A percentile compares a stretch with the other conserved stretches of the same genome.
Evolutionary conservation across 1,284 basidiomycete genomes (phyloP).

Genomic region (Apiotrichum montevideense): DNA sequence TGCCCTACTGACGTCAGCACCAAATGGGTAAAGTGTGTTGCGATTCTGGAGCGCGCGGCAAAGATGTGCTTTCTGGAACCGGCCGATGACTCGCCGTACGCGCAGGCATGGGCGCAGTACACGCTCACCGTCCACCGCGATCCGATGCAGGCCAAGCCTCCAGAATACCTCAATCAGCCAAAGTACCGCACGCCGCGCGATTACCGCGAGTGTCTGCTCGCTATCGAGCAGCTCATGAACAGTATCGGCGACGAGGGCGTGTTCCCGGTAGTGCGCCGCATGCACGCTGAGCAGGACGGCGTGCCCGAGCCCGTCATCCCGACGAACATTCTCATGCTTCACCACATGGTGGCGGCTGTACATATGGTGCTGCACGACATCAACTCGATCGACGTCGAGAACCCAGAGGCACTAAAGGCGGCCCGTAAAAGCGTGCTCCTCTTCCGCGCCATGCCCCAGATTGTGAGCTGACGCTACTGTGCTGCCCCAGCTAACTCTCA

Average conservation of each 20-base stretch:
- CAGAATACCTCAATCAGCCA: slow-evolving; percentile 35
- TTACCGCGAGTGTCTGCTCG: slow-evolving; percentile 31
- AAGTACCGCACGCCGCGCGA: slow-evolving; percentile 34
- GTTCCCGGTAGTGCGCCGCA: slow-evolving; percentile 27
- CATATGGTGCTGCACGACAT: slow-evolving; percentile 40
- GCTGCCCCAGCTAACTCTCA: slow-evolving; percentile 1
- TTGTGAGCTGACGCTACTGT: slow-evolving; percentile 21
- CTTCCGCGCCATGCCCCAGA: slow-evolving; percentile 26
- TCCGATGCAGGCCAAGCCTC: slow-evolving; percentile 20
- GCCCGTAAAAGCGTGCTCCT: slow-evolving; percentile 31
- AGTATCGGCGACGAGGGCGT: slow-evolving; percentile 36
- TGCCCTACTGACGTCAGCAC: not conserved
- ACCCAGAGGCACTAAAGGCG: slow-evolving; percentile 30
- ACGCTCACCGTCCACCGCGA: slow-evolving; percentile 13
- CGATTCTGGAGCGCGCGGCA: slow-evolving; percentile 35
- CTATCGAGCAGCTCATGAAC: slow-evolving; percentile 23
- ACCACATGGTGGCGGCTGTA: slow-evolving; percentile 34
- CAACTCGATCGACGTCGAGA: slow-evolving; percentile 36
- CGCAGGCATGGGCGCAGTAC: slow-evolving; percentile 28
- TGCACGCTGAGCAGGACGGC: slow-evolving; percentile 31
- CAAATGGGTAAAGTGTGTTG: slow-evolving; percentile 31
- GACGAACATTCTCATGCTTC: slow-evolving; percentile 29
- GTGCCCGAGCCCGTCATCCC: slow-evolving; percentile 22
- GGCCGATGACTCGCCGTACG: slow-evolving; percentile 32
- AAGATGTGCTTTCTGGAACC: slow-evolving; percentile 38